Evolutionary conservation across 2,329 filamentous ascomycete genomes (phyloP).

Genomic region (Knoxdaviesia proteae): DNA sequence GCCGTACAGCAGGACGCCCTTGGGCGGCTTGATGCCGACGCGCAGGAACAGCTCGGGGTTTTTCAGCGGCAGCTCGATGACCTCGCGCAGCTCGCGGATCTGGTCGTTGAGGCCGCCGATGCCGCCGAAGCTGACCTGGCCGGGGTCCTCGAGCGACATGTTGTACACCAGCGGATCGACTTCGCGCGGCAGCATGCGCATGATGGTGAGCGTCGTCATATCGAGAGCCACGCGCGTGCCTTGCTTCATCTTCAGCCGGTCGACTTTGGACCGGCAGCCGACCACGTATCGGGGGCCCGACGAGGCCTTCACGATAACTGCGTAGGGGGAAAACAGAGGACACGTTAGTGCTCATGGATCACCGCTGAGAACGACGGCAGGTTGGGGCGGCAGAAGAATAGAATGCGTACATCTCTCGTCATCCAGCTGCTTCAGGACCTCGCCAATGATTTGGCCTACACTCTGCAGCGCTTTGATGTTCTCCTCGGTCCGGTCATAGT

Average conservation of each 20-base stretch:
- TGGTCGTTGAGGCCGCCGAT: slow-evolving; percentile 97
- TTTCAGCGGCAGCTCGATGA: slow-evolving; percentile 94
- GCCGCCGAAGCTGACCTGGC: slow-evolving; percentile 91
- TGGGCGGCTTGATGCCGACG: slow-evolving; percentile 96
- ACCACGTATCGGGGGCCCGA: slow-evolving; percentile 95
- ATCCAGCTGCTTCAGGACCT: slow-evolving; percentile 95
- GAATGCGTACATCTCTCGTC: slow-evolving; percentile 74
- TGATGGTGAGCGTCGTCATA: slow-evolving; percentile 98
- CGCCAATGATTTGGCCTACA: slow-evolving; percentile 96
- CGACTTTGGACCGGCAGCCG: slow-evolving; percentile 93
- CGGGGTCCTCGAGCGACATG: slow-evolving; percentile 96
- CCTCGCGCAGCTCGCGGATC: slow-evolving; percentile 89
- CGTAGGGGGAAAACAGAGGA: background rate
- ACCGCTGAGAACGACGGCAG: slow-evolving; percentile 2
- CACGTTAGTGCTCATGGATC: background rate
- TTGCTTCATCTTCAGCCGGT: slow-evolving; percentile 93
- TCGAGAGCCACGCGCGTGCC: slow-evolving; percentile 93
- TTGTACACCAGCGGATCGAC: slow-evolving; percentile 98
- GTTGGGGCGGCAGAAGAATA: slow-evolving; percentile 1
- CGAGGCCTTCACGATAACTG: slow-evolving; percentile 96
- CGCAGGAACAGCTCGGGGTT: slow-evolving; percentile 94
- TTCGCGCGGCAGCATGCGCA: slow-evolving; percentile 97
- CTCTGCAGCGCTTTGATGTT: slow-evolving; percentile 99
- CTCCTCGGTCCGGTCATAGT: slow-evolving; percentile 93
- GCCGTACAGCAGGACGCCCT: slow-evolving; percentile 89